Base-by-base conservation (phyloP, 257 asterid genomes). In the Voacanga thouarsii region DNA sequence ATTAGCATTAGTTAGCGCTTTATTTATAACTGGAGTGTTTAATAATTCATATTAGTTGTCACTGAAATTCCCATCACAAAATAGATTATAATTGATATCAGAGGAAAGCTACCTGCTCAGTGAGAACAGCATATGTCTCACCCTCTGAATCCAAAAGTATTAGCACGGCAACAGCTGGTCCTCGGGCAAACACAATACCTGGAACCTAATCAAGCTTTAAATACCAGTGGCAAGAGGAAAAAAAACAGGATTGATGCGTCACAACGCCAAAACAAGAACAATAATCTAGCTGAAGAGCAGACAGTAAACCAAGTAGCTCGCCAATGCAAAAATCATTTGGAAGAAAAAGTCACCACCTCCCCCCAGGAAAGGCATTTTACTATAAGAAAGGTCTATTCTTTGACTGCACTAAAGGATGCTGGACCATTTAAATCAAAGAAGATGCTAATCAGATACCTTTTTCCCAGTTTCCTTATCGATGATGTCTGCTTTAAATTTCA, bases 131-230 rank as follows among this genome's bases (percentile, higher is more conserved):
- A 80, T 87, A 94, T 63, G 94, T 90, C 87, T 90, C 92, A 67
- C 93, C 97, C 80, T 92, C 94, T 11, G 92, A 91, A 43, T 91
- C 92, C 88, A 94, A 86, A 50, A 94, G 96, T 83, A 94, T 92
- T 65, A 94, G 90, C 86, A 94, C 97, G 1, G 97, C 96, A 84
- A 94, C 97, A 81, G 97, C 97, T 43, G 98, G 94, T 72, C 98
- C 97, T 83, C 98, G 90, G 15, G 97, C 94, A 81, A 94, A 94
- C 73, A 91, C 96, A 80, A 94, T 92, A 74, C 97, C 98, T 33
- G 98, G 98, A 87, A 90, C 95, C 98, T 94, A 84, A 57, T 66
- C 74, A 60, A 74, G 73, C 75, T 81, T 79, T 47, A 47, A 71
- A 67, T n/a, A 75, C 43, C 82, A 44, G 72, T 85, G 81, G 30